A percentile compares a stretch with the other conserved stretches of the same genome.
These are phyloP conservation scores for Brassica nigra DNA, from an alignment of 345 rosid genomes.

Conservation along the genomic window DNA sequence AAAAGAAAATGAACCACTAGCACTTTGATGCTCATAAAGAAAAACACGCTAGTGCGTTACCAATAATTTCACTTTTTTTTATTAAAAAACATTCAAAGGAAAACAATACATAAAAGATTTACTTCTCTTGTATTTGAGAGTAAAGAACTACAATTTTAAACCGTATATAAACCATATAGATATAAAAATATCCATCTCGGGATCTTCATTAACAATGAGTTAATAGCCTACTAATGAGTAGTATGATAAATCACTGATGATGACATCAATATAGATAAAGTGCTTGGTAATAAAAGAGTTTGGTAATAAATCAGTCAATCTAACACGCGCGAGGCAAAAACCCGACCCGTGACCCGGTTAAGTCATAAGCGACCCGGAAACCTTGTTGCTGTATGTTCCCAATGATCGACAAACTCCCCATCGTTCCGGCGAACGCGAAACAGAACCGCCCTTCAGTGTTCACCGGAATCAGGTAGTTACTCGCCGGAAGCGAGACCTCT, in stretches of 20 bases:
- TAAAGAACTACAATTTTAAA: not conserved
- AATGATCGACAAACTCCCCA: constrained; percentile 75
- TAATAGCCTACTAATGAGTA: constrained; percentile 18
- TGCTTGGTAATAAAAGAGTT: not conserved
- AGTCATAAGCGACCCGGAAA: constrained; percentile 80
- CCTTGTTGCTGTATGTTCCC: constrained; percentile 99
- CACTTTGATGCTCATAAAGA: not conserved
- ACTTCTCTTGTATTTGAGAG: not conserved
- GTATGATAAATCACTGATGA: constrained; percentile 8
- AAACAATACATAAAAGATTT: not conserved
- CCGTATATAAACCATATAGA: not conserved
- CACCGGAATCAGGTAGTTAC: constrained; percentile 87
- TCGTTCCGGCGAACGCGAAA: constrained; percentile 95
- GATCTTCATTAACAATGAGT: constrained; percentile 24
- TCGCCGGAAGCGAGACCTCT: constrained; percentile 75
- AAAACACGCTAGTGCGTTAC: not conserved
- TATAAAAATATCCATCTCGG: constrained; percentile 10
- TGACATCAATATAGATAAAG: not conserved
- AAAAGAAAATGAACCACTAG: not conserved
- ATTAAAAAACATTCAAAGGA: not conserved
- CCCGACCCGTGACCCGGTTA: constrained; percentile 76
- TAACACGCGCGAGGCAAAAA: constrained; percentile 78
- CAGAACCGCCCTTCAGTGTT: constrained; percentile 72
- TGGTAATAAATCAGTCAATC: constrained; percentile 22
- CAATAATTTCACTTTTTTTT: not conserved